Base-by-base conservation (phyloP, 768 basidiomycete species). In the Mycena albidolilacea region DNA sequence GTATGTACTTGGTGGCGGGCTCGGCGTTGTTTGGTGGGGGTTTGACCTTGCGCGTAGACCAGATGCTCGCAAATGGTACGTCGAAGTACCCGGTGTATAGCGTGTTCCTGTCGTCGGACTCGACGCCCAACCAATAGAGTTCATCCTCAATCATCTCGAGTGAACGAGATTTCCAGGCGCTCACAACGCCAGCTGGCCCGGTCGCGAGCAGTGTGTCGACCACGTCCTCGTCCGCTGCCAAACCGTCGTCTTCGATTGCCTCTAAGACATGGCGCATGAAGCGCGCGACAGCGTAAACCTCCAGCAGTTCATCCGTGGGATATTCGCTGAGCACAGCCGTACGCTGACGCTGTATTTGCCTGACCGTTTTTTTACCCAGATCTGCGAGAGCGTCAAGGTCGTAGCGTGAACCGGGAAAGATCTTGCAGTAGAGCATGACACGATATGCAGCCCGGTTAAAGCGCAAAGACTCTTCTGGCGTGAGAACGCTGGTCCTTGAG, bases 361-460 rank as follows among this genome's bases (percentile, higher is more conserved):
- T 48, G 21, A 48, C 37, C 35, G 41, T 19, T 4, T 52, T 37
- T 5, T 37, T 35, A 8, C n/a, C 35, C 5, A 64, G 35, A 39
- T 39, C 50, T 10, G 5, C 19, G 19, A 64, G 30, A 19, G 30
- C 44, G 1, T 63, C 62, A 1, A 50, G 9, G 44, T 7, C 15
- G 21, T 35, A 48, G 44, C 62, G 62, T 17, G 3, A 6, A 15
- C 12, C 62, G 17, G 62, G n/a, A 21, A 63, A 63, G 9, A 60
- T 15, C 5, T 6, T 10, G 21, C n/a, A 21, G n/a, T 41, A 60
- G n/a, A 43, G 41, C n/a, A 10, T 9, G 48, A 78, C 66, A 5
- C 76, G 75, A 69, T 78, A 77, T 5, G 75, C 52, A 1, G 79
- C 79, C 17, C 75, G 71, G 14, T 71, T 73, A 50, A 80, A 80